Conservation (phyloP, 176 grass and related monocot genomes). For the Sorghum bicolor region DNA sequence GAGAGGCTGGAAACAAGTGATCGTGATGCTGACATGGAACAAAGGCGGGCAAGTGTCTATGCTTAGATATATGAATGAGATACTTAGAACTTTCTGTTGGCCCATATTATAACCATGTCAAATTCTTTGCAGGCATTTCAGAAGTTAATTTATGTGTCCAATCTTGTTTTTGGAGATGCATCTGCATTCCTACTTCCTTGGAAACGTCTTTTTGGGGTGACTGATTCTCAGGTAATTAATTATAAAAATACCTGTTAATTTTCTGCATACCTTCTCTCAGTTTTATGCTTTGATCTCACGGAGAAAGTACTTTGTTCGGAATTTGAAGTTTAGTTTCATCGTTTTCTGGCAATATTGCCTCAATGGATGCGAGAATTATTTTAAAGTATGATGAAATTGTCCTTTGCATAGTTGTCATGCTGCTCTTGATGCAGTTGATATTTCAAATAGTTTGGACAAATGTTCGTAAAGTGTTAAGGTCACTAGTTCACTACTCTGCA, state of each 20-base stretch:
- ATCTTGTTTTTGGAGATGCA: slow-evolving; percentile 94
- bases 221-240: slow-evolving; percentile 90
- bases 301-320: neutral
- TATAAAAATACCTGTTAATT: slow-evolving; percentile 2
- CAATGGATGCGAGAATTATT: neutral
- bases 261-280: neutral
- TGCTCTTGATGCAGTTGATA: slow-evolving; percentile 2
- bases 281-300: slow-evolving; percentile 17
- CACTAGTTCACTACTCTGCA: neutral
- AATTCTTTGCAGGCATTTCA: slow-evolving; percentile 80
- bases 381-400: neutral
- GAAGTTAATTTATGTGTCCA: slow-evolving; percentile 97
- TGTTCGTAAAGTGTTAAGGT: neutral
- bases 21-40: slow-evolving; percentile 69
- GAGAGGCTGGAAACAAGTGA: slow-evolving; percentile 86
- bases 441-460: neutral
- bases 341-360: neutral
- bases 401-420: neutral
- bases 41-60: slow-evolving; percentile 59
- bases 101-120: slow-evolving; percentile 22
- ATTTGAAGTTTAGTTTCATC: slow-evolving; percentile 1
- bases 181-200: slow-evolving; percentile 93
- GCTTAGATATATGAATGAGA: slow-evolving; percentile 16
- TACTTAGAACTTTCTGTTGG: slow-evolving; percentile 6
- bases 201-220: slow-evolving; percentile 95